phyloP scores from a whole-genome alignment of 345 rosid genomes.

The Camelina neglecta region DNA sequence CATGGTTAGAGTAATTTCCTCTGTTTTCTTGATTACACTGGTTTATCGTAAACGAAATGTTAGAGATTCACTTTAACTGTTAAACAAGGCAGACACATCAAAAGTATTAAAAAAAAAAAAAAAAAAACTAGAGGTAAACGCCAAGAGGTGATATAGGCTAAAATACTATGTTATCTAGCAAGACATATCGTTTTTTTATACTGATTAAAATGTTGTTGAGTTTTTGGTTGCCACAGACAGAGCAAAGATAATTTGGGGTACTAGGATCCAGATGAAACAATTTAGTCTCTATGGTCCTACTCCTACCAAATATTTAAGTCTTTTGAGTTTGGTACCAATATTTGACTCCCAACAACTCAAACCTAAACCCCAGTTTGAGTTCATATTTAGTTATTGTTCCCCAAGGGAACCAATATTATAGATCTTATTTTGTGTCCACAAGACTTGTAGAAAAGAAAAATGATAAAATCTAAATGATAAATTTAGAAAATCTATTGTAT shows the following conservation, averaged over 20 bases:
- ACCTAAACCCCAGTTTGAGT: neutral
- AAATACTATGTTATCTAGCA: neutral
- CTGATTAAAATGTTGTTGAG: neutral
- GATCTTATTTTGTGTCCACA: neutral
- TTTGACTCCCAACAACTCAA: neutral
- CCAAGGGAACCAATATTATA: neutral
- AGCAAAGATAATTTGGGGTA: neutral
- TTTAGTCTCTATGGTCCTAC: conserved; percentile 11
- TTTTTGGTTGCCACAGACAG: neutral
- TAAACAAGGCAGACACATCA: neutral
- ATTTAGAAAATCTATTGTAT: neutral
- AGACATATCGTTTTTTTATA: too few species aligned
- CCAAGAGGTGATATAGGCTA: conserved; percentile 11
- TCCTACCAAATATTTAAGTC: neutral
- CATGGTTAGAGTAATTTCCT: neutral
- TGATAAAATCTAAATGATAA: conserved; percentile 2
- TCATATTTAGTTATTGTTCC: neutral
- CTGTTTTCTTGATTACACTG: neutral
- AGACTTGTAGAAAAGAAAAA: neutral
- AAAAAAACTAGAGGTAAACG: neutral
- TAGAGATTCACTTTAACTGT: neutral
- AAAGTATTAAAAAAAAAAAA: neutral
- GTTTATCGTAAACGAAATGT: neutral
- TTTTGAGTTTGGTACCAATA: neutral
- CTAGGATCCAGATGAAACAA: neutral